A percentile compares a stretch with the other conserved stretches of the same genome.
phyloP scores from a whole-genome alignment of 23 red algal species.

The Agarophyton chilense region DNA sequence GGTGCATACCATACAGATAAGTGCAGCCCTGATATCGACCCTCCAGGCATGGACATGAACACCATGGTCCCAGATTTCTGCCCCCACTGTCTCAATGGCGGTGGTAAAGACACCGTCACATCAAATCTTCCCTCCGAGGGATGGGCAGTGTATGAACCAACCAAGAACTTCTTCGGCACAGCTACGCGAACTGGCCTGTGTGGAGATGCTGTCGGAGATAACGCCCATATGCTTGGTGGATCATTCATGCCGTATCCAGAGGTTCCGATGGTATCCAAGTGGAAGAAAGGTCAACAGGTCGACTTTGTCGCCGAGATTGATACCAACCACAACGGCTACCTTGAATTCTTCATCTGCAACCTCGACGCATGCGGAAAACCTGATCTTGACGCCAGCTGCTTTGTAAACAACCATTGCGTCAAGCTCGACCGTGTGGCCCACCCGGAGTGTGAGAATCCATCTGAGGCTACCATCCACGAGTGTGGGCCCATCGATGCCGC shows the following conservation, averaged over 20 bases:
- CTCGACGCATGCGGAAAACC: constrained; percentile 31
- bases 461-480: constrained; percentile 1
- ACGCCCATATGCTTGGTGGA: constrained; percentile 36
- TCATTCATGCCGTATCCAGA: constrained; percentile 32
- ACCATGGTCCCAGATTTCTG: constrained; percentile 48
- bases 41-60: background rate
- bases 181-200: constrained; percentile 33
- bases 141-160: constrained; percentile 56
- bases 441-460: constrained; percentile 21
- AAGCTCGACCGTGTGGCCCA: constrained; percentile 39
- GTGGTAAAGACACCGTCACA: constrained; percentile 45
- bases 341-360: constrained; percentile 75
- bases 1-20: constrained; percentile 32
- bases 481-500: constrained; percentile 65
- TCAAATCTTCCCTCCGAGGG: constrained; percentile 40
- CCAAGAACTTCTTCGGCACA: constrained; percentile 40
- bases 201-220: constrained; percentile 15
- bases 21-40: constrained; percentile 6
- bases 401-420: constrained; percentile 37
- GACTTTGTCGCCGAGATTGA: constrained; percentile 61
- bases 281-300: constrained; percentile 16
- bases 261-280: constrained; percentile 28
- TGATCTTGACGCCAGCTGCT: constrained; percentile 32
- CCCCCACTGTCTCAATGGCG: constrained; percentile 72
- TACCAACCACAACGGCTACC: constrained; percentile 74